A percentile compares a stretch with the other conserved stretches of the same genome.
Evolutionary conservation across 768 basidiomycete species (phyloP).

Genomic region (Boletellus emodensis): DNA sequence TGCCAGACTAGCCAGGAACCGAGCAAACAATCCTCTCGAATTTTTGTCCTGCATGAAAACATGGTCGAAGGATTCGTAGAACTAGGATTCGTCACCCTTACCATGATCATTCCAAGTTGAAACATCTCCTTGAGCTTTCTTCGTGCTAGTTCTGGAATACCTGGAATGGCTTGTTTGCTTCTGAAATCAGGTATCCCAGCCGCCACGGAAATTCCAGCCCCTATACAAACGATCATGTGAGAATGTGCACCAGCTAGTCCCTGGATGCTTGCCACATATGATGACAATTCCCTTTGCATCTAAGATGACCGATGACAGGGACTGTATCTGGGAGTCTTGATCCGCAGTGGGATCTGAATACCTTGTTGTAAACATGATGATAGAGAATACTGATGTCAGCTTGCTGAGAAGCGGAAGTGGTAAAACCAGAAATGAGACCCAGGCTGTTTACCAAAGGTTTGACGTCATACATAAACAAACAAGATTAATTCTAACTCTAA

Average conservation of each 20-base stretch:
- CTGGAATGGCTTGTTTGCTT: too few species aligned
- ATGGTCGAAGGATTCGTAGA: not conserved
- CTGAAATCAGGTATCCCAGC: too few species aligned
- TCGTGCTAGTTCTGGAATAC: too few species aligned
- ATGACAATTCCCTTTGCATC: conserved; percentile 9
- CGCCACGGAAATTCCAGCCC: not conserved
- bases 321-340: not conserved
- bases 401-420: too few species aligned
- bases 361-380: not conserved
- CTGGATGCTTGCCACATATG: conserved; percentile 7
- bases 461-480: too few species aligned
- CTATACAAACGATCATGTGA: not conserved
- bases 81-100: not conserved
- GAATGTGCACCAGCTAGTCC: not conserved
- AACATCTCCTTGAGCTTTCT: too few species aligned
- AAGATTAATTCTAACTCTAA: too few species aligned
- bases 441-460: too few species aligned
- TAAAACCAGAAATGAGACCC: not conserved
- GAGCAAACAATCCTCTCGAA: not conserved
- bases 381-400: too few species aligned
- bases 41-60: not conserved
- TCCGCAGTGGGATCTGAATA: not conserved
- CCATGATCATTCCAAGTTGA: not conserved
- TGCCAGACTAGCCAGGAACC: not conserved
- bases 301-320: conserved; percentile 1